These are phyloP conservation scores for Pestalotiopsis sp. DNA, from an alignment of 2,329 filamentous ascomycete genomes.

Conservation along the genomic window DNA sequence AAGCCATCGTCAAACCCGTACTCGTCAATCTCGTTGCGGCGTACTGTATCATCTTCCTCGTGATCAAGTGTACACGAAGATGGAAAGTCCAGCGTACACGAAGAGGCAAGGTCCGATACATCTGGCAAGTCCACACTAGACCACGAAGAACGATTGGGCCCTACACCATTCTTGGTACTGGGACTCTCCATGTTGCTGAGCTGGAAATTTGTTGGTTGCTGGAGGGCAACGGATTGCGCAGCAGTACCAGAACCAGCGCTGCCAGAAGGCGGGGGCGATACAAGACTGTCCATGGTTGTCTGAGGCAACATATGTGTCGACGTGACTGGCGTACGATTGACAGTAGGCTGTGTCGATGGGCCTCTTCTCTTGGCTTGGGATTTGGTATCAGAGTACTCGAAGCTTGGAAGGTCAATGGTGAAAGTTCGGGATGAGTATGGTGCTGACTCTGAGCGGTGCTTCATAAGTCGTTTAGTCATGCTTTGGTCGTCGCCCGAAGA, in stretches of 20 bases:
- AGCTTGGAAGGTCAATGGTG: no score
- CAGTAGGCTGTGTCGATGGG: no score
- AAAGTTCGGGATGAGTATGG: not conserved
- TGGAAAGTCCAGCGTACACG: not conserved
- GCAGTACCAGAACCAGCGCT: not conserved
- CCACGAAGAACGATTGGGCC: no score
- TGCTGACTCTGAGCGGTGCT: not conserved
- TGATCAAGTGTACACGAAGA: not conserved
- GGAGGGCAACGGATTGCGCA: no score
- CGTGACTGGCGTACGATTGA: not conserved
- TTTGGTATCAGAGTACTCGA: no score
- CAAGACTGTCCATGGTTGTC: not conserved
- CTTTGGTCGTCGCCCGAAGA: not conserved
- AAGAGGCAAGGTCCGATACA: not conserved
- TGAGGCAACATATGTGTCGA: not conserved
- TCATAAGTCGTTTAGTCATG: not conserved
- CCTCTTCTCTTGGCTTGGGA: no score
- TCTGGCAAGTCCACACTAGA: no score
- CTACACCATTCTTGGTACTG: no score
- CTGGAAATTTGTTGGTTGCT: no score
- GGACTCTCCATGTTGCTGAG: no score
- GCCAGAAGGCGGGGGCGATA: not conserved
- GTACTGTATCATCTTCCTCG: not conserved
- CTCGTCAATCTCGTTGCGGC: constrained; percentile 17
- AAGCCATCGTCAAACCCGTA: constrained; percentile 26